These are phyloP conservation scores for Hibiscus mutabilis DNA, from an alignment of 345 rosid species.

Conservation along the genomic window DNA sequence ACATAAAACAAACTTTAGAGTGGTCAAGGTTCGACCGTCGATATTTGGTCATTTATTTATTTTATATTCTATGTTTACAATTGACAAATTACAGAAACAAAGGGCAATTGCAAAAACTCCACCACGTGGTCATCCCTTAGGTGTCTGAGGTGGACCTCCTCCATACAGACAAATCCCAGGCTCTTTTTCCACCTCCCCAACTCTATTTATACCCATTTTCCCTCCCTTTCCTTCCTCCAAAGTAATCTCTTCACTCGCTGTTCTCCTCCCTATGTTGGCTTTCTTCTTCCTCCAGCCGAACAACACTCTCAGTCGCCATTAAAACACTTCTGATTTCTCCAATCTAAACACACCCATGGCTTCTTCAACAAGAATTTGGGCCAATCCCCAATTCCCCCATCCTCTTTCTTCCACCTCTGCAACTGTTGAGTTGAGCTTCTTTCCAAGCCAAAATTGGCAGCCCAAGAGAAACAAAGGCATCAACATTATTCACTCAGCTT, in stretches of 20 bases:
- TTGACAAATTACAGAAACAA: neutral
- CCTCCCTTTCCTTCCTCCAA: constrained; percentile 4
- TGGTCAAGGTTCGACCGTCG: too few species aligned
- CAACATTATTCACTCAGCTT: constrained; percentile 23
- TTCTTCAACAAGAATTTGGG: constrained; percentile 28
- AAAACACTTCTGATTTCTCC: neutral
- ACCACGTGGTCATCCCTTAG: constrained; percentile 36
- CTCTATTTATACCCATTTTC: constrained; percentile 31
- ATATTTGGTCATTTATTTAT: too few species aligned
- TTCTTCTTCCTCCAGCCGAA: too few species aligned
- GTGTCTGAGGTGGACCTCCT: constrained; percentile 37
- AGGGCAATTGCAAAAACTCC: constrained; percentile 21
- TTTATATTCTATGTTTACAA: neutral
- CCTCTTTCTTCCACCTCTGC: constrained; percentile 24
- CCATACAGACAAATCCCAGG: neutral
- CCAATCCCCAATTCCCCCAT: constrained; percentile 25
- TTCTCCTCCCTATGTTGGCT: neutral
- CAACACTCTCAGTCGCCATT: neutral
- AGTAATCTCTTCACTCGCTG: neutral
- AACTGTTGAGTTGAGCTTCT: constrained; percentile 18
- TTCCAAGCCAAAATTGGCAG: constrained; percentile 20
- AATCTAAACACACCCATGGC: constrained; percentile 31
- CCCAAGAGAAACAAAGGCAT: constrained; percentile 12
- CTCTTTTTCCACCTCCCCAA: neutral
- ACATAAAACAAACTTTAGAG: too few species aligned